phyloP scores from a whole-genome alignment of 768 basidiomycete species.

The Filobasidium floriforme region DNA sequence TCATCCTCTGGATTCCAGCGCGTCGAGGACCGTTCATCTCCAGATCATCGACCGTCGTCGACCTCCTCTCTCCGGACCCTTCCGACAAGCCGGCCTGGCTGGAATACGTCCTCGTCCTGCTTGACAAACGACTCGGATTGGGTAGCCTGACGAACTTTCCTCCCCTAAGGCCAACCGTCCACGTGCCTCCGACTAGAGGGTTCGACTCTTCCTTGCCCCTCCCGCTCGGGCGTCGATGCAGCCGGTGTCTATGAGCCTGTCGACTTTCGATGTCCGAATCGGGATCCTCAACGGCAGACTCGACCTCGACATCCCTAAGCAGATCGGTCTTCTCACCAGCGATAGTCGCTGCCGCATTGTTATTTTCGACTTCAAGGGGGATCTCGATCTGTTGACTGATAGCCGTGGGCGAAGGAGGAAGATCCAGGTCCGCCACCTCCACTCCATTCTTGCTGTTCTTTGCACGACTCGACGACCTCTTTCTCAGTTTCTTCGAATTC shows the following conservation, averaged over 20 bases:
- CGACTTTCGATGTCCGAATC: not conserved
- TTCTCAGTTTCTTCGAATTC: not conserved
- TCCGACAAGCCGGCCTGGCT: not conserved
- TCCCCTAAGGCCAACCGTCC: not conserved
- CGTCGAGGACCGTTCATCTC: not conserved
- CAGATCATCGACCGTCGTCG: not conserved
- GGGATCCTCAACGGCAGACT: not conserved
- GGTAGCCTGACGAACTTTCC: conserved; percentile 4
- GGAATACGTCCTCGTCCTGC: not conserved
- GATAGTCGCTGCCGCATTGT: too few species aligned
- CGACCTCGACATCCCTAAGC: too few species aligned
- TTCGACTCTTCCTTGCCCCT: not conserved
- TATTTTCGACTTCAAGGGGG: too few species aligned
- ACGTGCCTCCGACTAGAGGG: not conserved
- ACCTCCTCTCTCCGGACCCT: too few species aligned
- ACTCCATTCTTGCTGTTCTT: not conserved
- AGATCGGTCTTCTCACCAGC: too few species aligned
- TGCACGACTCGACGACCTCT: not conserved
- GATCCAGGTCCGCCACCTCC: not conserved
- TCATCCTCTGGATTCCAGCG: conserved; percentile 8
- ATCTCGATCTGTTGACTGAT: conserved; percentile 1
- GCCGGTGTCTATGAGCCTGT: not conserved
- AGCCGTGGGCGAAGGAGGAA: not conserved
- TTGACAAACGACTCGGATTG: not conserved
- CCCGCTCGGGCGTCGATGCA: not conserved